Evolutionary conservation across 192 early-diverging fungal genomes (phyloP), one percentile per base, ranked within the genome.

Genomic region (Oehlia diaphana): DNA sequence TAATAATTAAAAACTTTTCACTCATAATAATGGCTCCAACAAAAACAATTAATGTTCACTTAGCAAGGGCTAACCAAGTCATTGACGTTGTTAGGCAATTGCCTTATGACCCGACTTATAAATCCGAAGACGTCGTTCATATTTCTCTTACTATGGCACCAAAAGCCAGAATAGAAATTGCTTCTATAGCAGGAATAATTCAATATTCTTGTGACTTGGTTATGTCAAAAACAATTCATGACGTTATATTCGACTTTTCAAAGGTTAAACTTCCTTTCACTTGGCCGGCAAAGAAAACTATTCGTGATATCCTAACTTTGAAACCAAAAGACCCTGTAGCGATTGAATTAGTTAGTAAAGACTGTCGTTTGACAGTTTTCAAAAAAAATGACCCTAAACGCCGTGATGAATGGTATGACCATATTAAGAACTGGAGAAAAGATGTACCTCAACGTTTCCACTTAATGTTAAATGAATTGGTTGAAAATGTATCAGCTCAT

Each of bases 401-500:
- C 23, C 31, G 77, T 21, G 77, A 79, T 37, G 68, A 72, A 9
- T 79, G 77, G 77, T 79, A 79, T 62, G 77, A 79, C 4, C 26
- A 50, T 10, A 14, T 79, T 21, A 79, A 79, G 21, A 69, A 79
- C 39, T 79, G 77, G 77, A 50, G 58, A 39, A 50, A 50, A 13
- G 66, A 79, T 71, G 26, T 79, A 31, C 77, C 77, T 33, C 2
- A 33, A 3, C 35, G 68, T 31, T 79, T 79, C n/a, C 77, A 79
- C 58, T 47, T 79, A 14, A 70, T 79, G 77, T 79, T 79, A 23
- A 79, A 71, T 16, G 77, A 79, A 79, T 63, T 79, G 2, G 77
- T 79, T 9, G 77, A 79, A 42, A 79, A 79, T 71, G 68, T 79
- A n/a, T 71, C 77, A 9, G 77, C 77, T 12, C 77, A 79, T 39